Conservation (phyloP, 2,329 filamentous ascomycete genomes). For the Penicillium rolfsii region DNA sequence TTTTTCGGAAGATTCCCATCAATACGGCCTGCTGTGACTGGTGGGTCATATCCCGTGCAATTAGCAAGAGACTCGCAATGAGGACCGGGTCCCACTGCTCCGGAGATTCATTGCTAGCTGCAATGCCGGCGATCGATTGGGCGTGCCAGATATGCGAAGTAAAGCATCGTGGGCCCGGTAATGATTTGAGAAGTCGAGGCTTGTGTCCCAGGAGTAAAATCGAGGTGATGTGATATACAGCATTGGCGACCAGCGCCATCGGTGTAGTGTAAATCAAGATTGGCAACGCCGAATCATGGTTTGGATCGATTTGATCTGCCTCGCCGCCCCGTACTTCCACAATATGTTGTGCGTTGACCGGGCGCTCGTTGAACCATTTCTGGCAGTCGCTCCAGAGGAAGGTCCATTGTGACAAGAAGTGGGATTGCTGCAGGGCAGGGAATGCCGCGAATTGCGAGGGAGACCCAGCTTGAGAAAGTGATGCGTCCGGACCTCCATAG, state of each 20-base stretch:
- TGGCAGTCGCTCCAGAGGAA: conserved; percentile 33
- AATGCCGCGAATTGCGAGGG: conserved; percentile 21
- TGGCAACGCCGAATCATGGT: conserved; percentile 29
- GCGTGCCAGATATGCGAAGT: conserved; percentile 35
- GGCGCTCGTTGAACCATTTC: conserved; percentile 33
- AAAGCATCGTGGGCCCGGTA: conserved; percentile 28
- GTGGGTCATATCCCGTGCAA: conserved; percentile 32
- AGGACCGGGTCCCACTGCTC: conserved; percentile 34
- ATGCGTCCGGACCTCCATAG: conserved; percentile 17
- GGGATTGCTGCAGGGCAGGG: conserved; percentile 24
- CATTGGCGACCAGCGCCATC: conserved; percentile 33
- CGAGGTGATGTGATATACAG: conserved; percentile 30
- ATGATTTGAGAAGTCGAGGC: conserved; percentile 29
- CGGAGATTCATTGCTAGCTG: conserved; percentile 29
- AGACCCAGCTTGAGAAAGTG: conserved; percentile 9
- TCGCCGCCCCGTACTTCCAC: conserved; percentile 31
- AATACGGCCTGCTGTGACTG: conserved; percentile 29
- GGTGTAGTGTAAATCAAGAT: conserved; percentile 34
- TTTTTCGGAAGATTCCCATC: conserved; percentile 19
- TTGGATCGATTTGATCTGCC: conserved; percentile 30
- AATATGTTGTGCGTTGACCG: conserved; percentile 26
- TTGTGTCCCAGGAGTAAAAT: conserved; percentile 29
- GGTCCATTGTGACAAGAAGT: conserved; percentile 30
- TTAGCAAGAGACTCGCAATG: conserved; percentile 24
- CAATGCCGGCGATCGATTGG: conserved; percentile 31